Conservation (phyloP, 768 basidiomycete species). For the Rhizopogon rudus region DNA sequence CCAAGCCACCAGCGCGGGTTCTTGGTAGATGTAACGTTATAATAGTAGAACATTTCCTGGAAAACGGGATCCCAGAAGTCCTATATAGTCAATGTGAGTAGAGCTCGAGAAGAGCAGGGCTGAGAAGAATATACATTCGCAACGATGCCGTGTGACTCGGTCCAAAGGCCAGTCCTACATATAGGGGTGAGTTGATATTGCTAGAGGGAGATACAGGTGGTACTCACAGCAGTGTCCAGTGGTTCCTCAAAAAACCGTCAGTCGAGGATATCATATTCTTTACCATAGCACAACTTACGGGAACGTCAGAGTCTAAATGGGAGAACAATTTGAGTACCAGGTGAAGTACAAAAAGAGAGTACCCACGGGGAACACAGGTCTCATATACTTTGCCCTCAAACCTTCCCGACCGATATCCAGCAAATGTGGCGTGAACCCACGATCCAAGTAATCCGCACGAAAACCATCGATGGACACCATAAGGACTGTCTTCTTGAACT, state of each 20-base stretch:
- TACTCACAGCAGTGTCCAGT: conserved; percentile 80
- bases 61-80: conserved; percentile 82
- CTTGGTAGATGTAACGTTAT: conserved; percentile 54
- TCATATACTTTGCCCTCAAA: conserved; percentile 79
- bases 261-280: not conserved
- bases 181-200: not conserved
- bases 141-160: conserved; percentile 88
- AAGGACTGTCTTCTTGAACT: conserved; percentile 75
- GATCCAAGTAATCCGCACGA: conserved; percentile 81
- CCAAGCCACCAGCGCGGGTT: conserved; percentile 81
- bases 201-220: not conserved
- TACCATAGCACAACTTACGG: conserved; percentile 50
- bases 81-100: conserved; percentile 29
- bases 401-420: conserved; percentile 78
- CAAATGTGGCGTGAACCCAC: conserved; percentile 80
- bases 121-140: conserved; percentile 57
- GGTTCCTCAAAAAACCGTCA: conserved; percentile 54
- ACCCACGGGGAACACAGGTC: conserved; percentile 79
- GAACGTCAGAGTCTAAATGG: conserved; percentile 73
- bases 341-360: not conserved
- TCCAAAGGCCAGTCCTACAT: conserved; percentile 82
- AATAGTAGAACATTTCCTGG: conserved; percentile 67
- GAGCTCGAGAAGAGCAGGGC: not conserved
- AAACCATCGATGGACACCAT: conserved; percentile 87
- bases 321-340: conserved; percentile 6